These are phyloP conservation scores for Tylopilus sp. DNA, from an alignment of 1,284 basidiomycete species.

Conservation along the genomic window DNA sequence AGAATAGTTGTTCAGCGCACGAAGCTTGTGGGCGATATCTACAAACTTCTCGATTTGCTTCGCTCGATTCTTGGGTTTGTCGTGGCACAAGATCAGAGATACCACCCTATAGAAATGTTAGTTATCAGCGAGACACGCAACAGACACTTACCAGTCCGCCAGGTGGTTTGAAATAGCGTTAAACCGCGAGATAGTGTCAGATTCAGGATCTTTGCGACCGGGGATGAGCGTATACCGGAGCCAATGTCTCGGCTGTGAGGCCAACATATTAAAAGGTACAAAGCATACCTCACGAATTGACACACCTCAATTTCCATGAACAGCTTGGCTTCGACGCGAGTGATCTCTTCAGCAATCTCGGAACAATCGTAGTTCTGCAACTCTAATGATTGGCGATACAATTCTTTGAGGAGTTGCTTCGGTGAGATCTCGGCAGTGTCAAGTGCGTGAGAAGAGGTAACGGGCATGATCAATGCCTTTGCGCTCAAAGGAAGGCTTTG, in stretches of 20 bases:
- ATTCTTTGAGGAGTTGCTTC: slow-evolving; percentile 60
- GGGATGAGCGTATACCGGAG: slow-evolving; percentile 66
- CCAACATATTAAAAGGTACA: slow-evolving; percentile 5
- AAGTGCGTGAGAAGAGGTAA: slow-evolving; percentile 10
- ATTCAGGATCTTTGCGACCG: slow-evolving; percentile 58
- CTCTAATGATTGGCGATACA: slow-evolving; percentile 52
- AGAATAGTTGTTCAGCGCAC: slow-evolving; percentile 74
- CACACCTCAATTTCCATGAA: slow-evolving; percentile 70
- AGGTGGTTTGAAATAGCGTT: slow-evolving; percentile 72
- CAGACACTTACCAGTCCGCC: slow-evolving; percentile 59
- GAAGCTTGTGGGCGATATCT: slow-evolving; percentile 66
- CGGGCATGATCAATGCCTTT: slow-evolving; percentile 35
- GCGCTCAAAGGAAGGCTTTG: slow-evolving; percentile 54
- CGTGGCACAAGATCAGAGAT: slow-evolving; percentile 75
- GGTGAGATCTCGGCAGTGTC: slow-evolving; percentile 33
- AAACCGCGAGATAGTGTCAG: slow-evolving; percentile 64
- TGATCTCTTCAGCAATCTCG: slow-evolving; percentile 76
- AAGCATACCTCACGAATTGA: slow-evolving; percentile 3
- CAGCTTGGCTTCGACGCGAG: slow-evolving; percentile 55
- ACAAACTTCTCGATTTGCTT: slow-evolving; percentile 75
- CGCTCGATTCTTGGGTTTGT: slow-evolving; percentile 60
- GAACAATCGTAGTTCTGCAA: slow-evolving; percentile 53
- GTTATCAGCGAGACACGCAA: not conserved
- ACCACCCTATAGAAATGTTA: slow-evolving; percentile 52
- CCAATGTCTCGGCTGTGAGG: slow-evolving; percentile 71